These are phyloP conservation scores for Vitellaria paradoxa DNA, from an alignment of 179 eudicot species.

Conservation along the genomic window DNA sequence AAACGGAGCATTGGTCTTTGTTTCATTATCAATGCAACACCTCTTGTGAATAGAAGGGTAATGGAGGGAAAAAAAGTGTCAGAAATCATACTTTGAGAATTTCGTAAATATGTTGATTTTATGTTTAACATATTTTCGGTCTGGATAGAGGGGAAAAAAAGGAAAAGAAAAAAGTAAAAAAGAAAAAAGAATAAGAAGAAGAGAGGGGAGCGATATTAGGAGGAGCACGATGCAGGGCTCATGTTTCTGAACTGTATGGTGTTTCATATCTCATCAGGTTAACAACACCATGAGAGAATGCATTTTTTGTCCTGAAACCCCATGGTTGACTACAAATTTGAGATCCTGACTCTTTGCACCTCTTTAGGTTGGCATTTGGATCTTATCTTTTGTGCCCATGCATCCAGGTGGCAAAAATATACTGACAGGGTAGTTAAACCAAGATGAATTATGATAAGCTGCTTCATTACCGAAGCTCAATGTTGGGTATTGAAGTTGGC, in stretches of 20 bases:
- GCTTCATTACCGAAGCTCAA: neutral
- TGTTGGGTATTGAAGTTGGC: neutral
- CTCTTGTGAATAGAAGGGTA: too few relatives aligned
- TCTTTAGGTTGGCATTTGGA: neutral
- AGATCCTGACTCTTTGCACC: neutral
- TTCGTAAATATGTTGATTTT: too few relatives aligned
- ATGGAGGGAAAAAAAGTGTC: too few relatives aligned
- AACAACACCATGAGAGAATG: neutral
- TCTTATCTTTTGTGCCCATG: neutral
- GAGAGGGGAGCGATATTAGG: too few relatives aligned
- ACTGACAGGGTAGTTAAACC: neutral
- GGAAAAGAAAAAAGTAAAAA: too few relatives aligned
- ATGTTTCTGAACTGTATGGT: neutral
- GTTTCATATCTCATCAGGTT: neutral
- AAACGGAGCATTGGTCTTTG: too few relatives aligned
- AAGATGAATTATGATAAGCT: neutral
- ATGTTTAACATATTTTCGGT: too few relatives aligned
- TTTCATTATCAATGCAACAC: neutral
- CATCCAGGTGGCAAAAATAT: neutral
- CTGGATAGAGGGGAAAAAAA: too few relatives aligned
- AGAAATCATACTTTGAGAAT: too few relatives aligned
- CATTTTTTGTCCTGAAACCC: neutral
- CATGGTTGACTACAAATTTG: neutral
- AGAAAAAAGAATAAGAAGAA: too few relatives aligned
- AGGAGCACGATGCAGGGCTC: neutral